Evolutionary conservation across 148 eudicot genomes (phyloP).

Genomic region (Agrostemma githago): DNA sequence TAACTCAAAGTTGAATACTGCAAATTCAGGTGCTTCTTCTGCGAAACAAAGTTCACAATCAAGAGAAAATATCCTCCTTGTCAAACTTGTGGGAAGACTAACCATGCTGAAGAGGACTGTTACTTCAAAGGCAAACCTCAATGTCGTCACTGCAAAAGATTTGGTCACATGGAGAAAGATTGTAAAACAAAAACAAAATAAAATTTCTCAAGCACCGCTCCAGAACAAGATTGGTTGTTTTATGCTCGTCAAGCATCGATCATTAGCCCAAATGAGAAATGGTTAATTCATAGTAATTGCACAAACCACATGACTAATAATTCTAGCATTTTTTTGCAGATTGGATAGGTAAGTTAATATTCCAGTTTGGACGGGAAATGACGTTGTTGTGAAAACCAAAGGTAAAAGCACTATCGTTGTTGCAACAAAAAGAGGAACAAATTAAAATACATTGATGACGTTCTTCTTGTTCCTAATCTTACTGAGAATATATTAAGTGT

Average conservation of each 20-base stretch:
- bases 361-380: background rate
- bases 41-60: too few relatives aligned
- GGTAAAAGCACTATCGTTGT: constrained; percentile 14
- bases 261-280: background rate
- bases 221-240: background rate
- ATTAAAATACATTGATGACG: background rate
- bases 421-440: constrained; percentile 16
- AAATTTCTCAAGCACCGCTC: too few relatives aligned
- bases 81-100: too few relatives aligned
- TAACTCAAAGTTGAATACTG: too few relatives aligned
- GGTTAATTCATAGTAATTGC: constrained; percentile 9
- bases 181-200: too few relatives aligned
- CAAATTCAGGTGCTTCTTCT: too few relatives aligned
- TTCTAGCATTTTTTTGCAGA: constrained; percentile 8
- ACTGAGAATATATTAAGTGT: constrained; percentile 18
- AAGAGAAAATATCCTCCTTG: too few relatives aligned
- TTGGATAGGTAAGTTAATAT: constrained; percentile 10
- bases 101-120: too few relatives aligned
- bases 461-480: constrained; percentile 12
- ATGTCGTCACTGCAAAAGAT: too few relatives aligned
- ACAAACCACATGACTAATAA: constrained; percentile 23
- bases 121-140: too few relatives aligned
- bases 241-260: background rate
- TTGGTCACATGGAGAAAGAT: too few relatives aligned
- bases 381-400: background rate